These are phyloP conservation scores for Schizosaccharomyces lindneri DNA, from an alignment of 805 yeast genomes.

Conservation along the genomic window DNA sequence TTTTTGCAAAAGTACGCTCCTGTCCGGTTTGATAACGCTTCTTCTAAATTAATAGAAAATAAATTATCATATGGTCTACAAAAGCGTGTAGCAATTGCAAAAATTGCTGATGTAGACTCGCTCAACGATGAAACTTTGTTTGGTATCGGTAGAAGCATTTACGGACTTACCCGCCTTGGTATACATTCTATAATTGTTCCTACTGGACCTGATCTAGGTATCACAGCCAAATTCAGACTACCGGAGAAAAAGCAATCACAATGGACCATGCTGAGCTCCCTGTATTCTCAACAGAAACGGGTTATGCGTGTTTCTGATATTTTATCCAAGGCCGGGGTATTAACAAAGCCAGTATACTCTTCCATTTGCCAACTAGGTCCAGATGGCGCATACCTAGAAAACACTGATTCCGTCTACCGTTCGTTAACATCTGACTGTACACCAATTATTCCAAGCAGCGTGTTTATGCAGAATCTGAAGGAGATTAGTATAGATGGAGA, in stretches of 20 bases:
- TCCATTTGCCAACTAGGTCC: background rate
- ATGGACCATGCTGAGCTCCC: background rate
- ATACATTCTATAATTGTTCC: conserved; percentile 42
- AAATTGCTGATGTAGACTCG: conserved; percentile 20
- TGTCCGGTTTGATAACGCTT: conserved; percentile 10
- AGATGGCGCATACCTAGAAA: background rate
- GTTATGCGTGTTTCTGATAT: background rate
- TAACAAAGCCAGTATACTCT: background rate
- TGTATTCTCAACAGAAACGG: background rate
- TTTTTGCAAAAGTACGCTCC: conserved; percentile 7
- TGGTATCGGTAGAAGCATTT: conserved; percentile 32
- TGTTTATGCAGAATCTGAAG: background rate
- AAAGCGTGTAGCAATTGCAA: conserved; percentile 30
- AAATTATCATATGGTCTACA: conserved; percentile 4
- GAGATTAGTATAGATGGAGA: conserved; percentile 16
- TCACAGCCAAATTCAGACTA: background rate
- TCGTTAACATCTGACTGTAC: background rate
- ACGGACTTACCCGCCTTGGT: conserved; percentile 35
- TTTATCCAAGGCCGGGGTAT: background rate
- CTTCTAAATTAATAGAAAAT: conserved; percentile 6
- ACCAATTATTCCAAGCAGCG: background rate
- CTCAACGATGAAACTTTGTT: conserved; percentile 15
- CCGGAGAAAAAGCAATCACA: too few species aligned
- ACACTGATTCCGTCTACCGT: background rate
- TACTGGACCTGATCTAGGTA: background rate